A percentile compares a stretch with the other conserved stretches of the same genome.
Conservation (phyloP, 306 rosid genomes). For the Trifolium pratense region DNA sequence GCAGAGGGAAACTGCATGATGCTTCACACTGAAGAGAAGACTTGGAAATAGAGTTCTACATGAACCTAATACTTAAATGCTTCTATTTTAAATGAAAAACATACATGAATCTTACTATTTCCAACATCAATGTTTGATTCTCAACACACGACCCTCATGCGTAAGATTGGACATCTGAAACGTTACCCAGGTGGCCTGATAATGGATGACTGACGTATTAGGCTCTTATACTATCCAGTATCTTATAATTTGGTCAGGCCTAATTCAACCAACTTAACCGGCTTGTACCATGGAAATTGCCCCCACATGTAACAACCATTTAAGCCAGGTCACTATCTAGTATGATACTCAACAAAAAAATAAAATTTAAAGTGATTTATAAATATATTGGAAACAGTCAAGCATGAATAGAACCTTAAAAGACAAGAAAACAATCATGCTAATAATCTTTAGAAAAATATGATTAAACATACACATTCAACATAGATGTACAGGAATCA, state of each 20-base stretch:
- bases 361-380: not conserved
- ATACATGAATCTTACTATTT: no score
- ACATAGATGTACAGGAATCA: conserved; percentile 11
- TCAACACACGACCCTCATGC: no score
- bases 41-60: no score
- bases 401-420: not conserved
- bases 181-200: not conserved
- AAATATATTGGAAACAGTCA: not conserved
- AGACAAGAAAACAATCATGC: not conserved
- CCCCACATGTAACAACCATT: not conserved
- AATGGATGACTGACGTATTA: not conserved
- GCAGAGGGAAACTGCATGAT: no score
- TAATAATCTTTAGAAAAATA: conserved; percentile 19
- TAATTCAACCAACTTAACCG: not conserved
- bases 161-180: not conserved
- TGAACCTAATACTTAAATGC: no score
- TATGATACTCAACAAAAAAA: not conserved
- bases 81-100: no score
- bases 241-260: no score
- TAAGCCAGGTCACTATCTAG: not conserved
- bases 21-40: no score
- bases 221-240: no score
- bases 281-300: not conserved
- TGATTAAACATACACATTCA: conserved; percentile 23
- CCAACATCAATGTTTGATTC: no score